A percentile compares a stretch with the other conserved stretches of the same genome.
Evolutionary conservation across 2,329 filamentous ascomycete species (phyloP).

Genomic region (Penicillium sp.): DNA sequence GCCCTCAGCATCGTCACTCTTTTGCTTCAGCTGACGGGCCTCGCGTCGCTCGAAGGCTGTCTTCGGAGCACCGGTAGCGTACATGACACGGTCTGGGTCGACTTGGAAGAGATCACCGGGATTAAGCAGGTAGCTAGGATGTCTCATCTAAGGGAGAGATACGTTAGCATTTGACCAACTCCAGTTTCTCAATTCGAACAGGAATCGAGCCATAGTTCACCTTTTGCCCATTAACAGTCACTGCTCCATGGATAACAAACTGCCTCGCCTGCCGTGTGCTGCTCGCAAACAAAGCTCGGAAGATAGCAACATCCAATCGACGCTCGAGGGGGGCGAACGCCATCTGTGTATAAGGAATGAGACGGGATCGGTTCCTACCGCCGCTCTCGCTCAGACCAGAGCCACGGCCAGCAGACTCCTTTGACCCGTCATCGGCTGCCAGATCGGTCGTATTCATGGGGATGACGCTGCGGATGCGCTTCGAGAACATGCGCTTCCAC

Average conservation of each 20-base stretch:
- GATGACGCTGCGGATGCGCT: slow-evolving; percentile 77
- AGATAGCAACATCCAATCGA: slow-evolving; percentile 90
- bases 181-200: neutral
- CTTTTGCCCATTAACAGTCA: slow-evolving; percentile 96
- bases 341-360: slow-evolving; percentile 94
- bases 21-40: slow-evolving; percentile 30
- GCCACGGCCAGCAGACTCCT: slow-evolving; percentile 80
- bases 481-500: slow-evolving; percentile 91
- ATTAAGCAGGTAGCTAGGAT: slow-evolving; percentile 91
- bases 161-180: neutral
- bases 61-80: slow-evolving; percentile 78
- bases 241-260: slow-evolving; percentile 88
- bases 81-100: slow-evolving; percentile 83
- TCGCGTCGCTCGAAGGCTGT: slow-evolving; percentile 45
- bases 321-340: slow-evolving; percentile 88
- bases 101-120: slow-evolving; percentile 99
- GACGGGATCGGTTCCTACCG: slow-evolving; percentile 31
- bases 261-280: slow-evolving; percentile 91
- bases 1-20: slow-evolving; percentile 26
- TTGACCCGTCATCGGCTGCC: slow-evolving; percentile 77
- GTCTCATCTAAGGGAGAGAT: slow-evolving; percentile 67
- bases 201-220: slow-evolving; percentile 49
- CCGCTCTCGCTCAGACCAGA: slow-evolving; percentile 59
- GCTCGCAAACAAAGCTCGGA: slow-evolving; percentile 89
- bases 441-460: slow-evolving; percentile 82